Evolutionary conservation across 768 basidiomycete genomes (phyloP), one percentile per base, ranked within the genome.

Genomic region (Saitozyma podzolica): DNA sequence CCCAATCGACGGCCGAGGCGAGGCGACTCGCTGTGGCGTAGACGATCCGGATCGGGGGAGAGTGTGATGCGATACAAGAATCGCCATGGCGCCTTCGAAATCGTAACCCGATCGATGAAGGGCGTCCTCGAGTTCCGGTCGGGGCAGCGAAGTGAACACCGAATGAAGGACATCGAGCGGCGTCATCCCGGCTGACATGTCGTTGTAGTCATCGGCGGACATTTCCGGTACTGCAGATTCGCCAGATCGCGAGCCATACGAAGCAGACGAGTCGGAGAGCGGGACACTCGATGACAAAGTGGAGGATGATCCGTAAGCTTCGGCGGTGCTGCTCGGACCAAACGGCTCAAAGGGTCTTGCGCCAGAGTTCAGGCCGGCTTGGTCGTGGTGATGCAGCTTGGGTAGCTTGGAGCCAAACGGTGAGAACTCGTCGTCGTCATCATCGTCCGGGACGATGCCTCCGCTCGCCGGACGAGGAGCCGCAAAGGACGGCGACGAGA

Each of bases 161-260:
- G 91, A 92, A 75, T 86, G 87, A 17, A 99, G 87, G 49, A 97
- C 92, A 71, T 99, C 96, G 71, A 99, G 89, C 0, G 96, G 96
- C 0, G 95, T 95, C 92, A 99, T 95, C 50, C 92, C 92, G 13
- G 71, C 67, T 20, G 61, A 53, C 51, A 52, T 52, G 11, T 52
- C 51, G 39, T 19, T 19, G 51, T 52, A 52, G 17, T 52, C 51
- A 2, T 52, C 51, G 10, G 13, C 51, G 11, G 51, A 52, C 51
- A 52, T 52, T 41, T 57, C 52, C 17, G 43, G 29, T 8, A 53
- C 59, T 39, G 51, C 58, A 39, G 57, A 17, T 17, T 50, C 60
- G 29, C 48, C 51, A n/a, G 54, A 40, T 49, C 53, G 51, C 6
- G 61, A 66, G 29, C 62, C 69, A 14, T 56, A 60, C 10, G 69